Evolutionary conservation across 768 basidiomycete genomes (phyloP).

Genomic region (Kwoniella heveanensis): DNA sequence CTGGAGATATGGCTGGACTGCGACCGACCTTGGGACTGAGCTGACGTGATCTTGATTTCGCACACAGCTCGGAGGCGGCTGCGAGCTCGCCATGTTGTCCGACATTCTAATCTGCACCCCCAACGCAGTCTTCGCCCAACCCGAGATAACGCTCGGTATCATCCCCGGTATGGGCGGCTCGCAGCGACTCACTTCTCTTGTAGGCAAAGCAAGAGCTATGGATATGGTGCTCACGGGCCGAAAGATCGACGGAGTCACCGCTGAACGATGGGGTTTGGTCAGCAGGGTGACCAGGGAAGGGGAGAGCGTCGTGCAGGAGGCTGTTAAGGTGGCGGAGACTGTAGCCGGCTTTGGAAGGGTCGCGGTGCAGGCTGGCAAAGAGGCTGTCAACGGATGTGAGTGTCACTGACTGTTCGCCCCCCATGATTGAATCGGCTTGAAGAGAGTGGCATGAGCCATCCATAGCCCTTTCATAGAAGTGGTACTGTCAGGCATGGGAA

Average conservation of each 20-base stretch:
- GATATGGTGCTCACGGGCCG: conserved; percentile 89
- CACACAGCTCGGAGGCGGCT: conserved; percentile 87
- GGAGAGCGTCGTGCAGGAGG: conserved; percentile 80
- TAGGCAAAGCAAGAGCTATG: conserved; percentile 94
- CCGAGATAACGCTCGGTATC: conserved; percentile 91
- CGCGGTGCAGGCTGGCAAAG: conserved; percentile 82
- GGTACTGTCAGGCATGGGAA: too few relatives aligned
- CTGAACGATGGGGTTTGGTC: conserved; percentile 83
- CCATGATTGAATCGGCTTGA: too few relatives aligned
- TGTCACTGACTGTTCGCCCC: too few relatives aligned
- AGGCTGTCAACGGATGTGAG: conserved; percentile 85
- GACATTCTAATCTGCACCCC: conserved; percentile 92
- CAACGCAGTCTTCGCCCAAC: conserved; percentile 89
- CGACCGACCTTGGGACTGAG: too few relatives aligned
- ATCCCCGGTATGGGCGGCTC: conserved; percentile 95
- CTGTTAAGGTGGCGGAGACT: conserved; percentile 72
- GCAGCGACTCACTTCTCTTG: conserved; percentile 78
- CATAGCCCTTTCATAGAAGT: too few relatives aligned
- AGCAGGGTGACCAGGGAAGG: conserved; percentile 76
- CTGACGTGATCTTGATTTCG: too few relatives aligned
- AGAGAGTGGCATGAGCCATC: too few relatives aligned
- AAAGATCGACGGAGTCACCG: conserved; percentile 75
- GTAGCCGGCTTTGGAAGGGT: conserved; percentile 82
- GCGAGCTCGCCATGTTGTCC: conserved; percentile 84
- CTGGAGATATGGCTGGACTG: too few relatives aligned